Evolutionary conservation across 2,329 filamentous ascomycete genomes (phyloP).

Genomic region (Lasiodiplodia hormozganensis): DNA sequence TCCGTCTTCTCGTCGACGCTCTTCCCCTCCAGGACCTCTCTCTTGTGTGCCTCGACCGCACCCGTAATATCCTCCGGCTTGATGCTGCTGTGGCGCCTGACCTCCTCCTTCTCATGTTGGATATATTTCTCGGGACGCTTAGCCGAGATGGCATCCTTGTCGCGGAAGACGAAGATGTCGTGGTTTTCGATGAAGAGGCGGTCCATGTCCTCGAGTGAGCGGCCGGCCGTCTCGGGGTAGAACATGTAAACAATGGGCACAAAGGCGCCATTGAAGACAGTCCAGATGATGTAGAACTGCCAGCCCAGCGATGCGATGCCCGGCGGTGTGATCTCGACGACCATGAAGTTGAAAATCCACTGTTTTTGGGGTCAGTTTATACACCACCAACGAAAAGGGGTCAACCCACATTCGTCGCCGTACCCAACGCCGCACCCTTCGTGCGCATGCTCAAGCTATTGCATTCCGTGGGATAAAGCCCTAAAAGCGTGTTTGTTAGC

Average conservation of each 20-base stretch:
- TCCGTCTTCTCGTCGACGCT: constrained; percentile 13
- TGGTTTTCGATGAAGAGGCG: constrained; percentile 39
- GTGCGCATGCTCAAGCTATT: constrained; percentile 58
- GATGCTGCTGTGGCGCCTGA: constrained; percentile 31
- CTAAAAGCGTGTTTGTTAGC: constrained; percentile 28
- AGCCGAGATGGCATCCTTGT: constrained; percentile 55
- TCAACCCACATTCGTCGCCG: constrained; percentile 52
- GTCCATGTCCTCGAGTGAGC: constrained; percentile 43
- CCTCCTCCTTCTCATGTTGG: constrained; percentile 52
- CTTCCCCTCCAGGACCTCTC: not conserved
- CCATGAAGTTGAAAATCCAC: constrained; percentile 57
- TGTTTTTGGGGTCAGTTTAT: not conserved
- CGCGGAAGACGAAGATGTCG: constrained; percentile 53
- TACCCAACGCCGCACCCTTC: constrained; percentile 57
- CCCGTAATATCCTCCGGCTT: constrained; percentile 20
- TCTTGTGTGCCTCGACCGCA: constrained; percentile 31
- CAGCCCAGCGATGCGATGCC: constrained; percentile 51
- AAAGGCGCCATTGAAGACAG: constrained; percentile 55
- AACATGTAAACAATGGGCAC: constrained; percentile 54
- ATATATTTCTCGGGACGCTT: constrained; percentile 58
- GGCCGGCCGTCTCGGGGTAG: constrained; percentile 37
- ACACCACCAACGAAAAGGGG: not conserved
- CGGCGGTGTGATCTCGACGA: constrained; percentile 54
- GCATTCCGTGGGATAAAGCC: constrained; percentile 57
- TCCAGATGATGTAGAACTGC: constrained; percentile 56